Conservation (phyloP, 2,329 filamentous ascomycete species). For the Podosphaera xanthii region DNA sequence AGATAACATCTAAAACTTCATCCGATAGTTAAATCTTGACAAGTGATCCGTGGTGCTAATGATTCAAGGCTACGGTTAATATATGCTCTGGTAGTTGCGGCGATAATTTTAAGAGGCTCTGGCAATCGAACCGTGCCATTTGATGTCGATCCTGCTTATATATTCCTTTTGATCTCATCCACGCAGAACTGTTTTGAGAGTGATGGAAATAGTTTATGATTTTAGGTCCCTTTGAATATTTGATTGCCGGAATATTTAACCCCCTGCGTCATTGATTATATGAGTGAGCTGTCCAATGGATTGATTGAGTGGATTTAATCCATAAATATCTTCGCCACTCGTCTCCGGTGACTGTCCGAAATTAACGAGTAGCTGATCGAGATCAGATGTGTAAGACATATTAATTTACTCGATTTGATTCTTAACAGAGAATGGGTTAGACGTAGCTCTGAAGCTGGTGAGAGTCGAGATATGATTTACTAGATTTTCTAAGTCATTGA, state of each 20-base stretch:
- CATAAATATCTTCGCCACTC: neutral
- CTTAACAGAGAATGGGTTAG: neutral
- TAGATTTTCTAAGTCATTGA: no score
- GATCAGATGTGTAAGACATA: neutral
- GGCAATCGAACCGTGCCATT: no score
- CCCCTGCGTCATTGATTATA: neutral
- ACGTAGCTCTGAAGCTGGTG: neutral
- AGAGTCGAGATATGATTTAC: no score
- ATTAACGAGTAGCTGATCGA: neutral
- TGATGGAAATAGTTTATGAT: no score
- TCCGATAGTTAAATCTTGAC: no score
- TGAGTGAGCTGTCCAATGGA: neutral
- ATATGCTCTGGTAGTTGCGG: neutral
- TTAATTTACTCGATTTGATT: neutral
- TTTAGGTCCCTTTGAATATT: neutral
- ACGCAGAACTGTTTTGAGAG: no score
- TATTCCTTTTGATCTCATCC: no score
- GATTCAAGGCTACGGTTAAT: neutral
- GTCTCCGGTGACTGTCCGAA: neutral
- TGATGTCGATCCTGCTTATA: no score
- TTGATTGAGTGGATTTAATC: neutral
- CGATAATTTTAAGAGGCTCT: neutral
- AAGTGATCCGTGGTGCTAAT: neutral
- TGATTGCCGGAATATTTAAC: neutral
- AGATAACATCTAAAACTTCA: no score